These are phyloP conservation scores for Fusarium beomiforme DNA, from an alignment of 2,329 filamentous ascomycete species.

Conservation along the genomic window DNA sequence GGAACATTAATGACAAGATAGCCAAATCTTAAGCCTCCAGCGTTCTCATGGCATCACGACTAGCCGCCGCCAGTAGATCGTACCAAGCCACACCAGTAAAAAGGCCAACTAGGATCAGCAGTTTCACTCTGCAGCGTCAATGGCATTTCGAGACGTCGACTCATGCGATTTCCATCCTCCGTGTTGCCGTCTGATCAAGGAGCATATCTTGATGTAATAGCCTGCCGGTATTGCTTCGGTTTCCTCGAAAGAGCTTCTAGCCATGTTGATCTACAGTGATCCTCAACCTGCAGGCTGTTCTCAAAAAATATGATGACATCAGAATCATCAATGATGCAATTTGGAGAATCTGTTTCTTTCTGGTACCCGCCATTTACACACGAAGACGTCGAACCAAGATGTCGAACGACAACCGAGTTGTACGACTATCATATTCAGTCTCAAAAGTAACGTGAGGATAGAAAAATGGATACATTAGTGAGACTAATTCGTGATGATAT, in stretches of 20 bases:
- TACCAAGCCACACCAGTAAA: constrained; percentile 5
- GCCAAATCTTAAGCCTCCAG: not conserved
- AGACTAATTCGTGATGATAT: not conserved
- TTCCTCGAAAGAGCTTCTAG: constrained; percentile 9
- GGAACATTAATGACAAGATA: not conserved
- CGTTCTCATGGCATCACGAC: constrained; percentile 9
- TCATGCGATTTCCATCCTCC: constrained; percentile 11
- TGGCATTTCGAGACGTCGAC: constrained; percentile 9
- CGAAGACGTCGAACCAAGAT: not conserved
- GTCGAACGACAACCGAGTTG: not conserved
- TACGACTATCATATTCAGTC: not conserved
- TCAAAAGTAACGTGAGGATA: not conserved
- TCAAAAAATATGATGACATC: constrained; percentile 5
- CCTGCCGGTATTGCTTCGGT: not conserved
- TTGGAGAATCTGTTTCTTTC: constrained; percentile 12
- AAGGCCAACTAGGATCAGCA: not conserved
- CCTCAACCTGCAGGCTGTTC: not conserved
- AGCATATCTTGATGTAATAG: not conserved
- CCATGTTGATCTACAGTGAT: constrained; percentile 12
- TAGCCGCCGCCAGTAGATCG: constrained; percentile 1
- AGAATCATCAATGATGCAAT: constrained; percentile 17
- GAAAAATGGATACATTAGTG: not conserved
- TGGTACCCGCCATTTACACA: not conserved
- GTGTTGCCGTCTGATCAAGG: not conserved
- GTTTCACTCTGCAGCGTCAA: not conserved